Base-by-base conservation (phyloP, 2,329 filamentous ascomycete genomes). In the Curvularia lunata region DNA sequence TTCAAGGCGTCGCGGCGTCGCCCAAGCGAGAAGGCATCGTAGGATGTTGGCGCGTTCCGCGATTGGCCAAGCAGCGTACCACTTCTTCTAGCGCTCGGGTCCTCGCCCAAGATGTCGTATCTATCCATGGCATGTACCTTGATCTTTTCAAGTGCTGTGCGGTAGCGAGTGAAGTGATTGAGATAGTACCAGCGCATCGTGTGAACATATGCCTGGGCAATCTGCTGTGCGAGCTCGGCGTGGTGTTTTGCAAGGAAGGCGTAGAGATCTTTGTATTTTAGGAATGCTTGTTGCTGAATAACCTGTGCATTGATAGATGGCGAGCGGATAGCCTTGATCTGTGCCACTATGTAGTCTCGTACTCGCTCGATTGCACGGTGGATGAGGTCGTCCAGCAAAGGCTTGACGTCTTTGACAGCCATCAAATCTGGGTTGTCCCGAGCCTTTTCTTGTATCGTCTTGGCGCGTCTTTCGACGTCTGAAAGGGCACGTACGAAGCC, bases 161-260 rank as follows among this genome's bases (percentile, higher is more conserved):
- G 87, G 75, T 99, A 99, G 32, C 94, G 88, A 3, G 86, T 88
- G 73, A 99, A 99, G 75, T 97, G 91, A 64, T 90, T 95, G 52
- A 90, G 80, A 74, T 98, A 98, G 73, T 99, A 99, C 95, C 95
- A 99, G 52, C 92, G 87, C 92, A 99, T 99, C 0, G 96, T 99
- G 75, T 97, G 97, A 80, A 96, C 89, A 71, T 99, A 99, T 3
- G 96, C 95, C 74, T 92, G 90, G 8, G 88, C 88, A 64, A 99
- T 96, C 76, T 99, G 91, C 52, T 93, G 89, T 8, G 91, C 92
- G 5, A 99, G 85, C n/a, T 86, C 83, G 1, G 90, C 82, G 69
- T 98, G 92, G 64, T 94, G 90, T 66, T 86, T 88, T 58, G 91
- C 87, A 30, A 99, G 83, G 72, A 98, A 99, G 5, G 86, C 84